phyloP scores from a whole-genome alignment of 192 early-diverging fungal genomes.

The Backusella circina region DNA sequence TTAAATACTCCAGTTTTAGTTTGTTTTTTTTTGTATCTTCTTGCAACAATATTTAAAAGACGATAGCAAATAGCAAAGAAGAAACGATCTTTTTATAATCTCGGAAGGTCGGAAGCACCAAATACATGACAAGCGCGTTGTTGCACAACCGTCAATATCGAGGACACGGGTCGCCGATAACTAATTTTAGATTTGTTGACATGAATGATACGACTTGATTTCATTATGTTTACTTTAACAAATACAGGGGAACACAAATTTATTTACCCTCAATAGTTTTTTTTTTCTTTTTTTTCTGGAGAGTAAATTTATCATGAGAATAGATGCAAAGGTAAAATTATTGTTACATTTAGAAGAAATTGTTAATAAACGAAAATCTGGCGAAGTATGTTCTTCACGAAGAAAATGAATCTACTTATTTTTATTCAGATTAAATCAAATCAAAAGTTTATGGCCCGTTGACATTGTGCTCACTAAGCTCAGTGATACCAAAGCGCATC shows the following conservation, averaged over 20 bases:
- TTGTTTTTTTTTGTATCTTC: neutral
- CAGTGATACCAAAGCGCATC: neutral
- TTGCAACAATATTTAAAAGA: neutral
- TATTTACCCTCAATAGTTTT: neutral
- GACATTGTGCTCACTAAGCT: neutral
- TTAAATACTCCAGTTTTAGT: neutral
- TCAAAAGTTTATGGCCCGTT: neutral
- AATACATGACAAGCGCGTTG: slow-evolving; percentile 3
- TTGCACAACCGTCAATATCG: neutral
- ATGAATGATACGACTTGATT: slow-evolving; percentile 1
- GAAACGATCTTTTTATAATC: neutral
- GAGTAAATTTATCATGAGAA: neutral
- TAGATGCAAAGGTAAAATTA: neutral
- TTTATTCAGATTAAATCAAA: neutral
- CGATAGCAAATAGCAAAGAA: neutral
- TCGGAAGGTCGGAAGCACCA: neutral
- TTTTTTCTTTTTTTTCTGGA: neutral
- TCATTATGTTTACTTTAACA: neutral
- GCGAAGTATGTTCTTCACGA: neutral
- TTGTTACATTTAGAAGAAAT: neutral
- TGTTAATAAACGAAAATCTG: neutral
- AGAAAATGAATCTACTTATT: neutral
- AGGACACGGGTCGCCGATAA: neutral
- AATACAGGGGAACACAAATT: neutral
- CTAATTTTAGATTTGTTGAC: slow-evolving; percentile 1